These are phyloP conservation scores for Naganishia onofrii DNA, from an alignment of 768 basidiomycete species.

Conservation along the genomic window DNA sequence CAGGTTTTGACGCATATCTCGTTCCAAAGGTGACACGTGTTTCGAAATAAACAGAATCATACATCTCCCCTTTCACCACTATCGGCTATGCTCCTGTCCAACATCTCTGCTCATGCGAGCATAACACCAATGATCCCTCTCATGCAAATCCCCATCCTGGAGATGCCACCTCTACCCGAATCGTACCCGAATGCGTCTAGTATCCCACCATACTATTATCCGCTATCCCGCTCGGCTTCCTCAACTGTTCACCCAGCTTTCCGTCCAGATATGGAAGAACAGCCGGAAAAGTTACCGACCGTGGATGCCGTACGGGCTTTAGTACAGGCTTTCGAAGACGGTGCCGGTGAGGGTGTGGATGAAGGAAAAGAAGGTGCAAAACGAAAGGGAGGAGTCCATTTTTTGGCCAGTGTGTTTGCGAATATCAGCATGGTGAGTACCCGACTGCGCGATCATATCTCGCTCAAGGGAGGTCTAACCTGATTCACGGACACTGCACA, in stretches of 20 bases:
- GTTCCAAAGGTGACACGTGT: too few species aligned
- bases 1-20: too few species aligned
- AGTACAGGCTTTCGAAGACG: conserved; percentile 83
- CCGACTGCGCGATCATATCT: too few species aligned
- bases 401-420: conserved; percentile 89
- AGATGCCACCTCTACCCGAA: conserved; percentile 11
- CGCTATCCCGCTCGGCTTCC: conserved; percentile 75
- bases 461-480: background rate
- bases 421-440: conserved; percentile 74
- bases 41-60: too few species aligned
- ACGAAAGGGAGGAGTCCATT: conserved; percentile 76
- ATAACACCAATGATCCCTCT: conserved; percentile 66
- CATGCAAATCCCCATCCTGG: conserved; percentile 60
- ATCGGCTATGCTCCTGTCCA: conserved; percentile 96
- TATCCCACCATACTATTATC: conserved; percentile 65
- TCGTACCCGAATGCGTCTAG: conserved; percentile 41
- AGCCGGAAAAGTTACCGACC: conserved; percentile 49
- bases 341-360: conserved; percentile 60
- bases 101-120: conserved; percentile 72
- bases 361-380: conserved; percentile 52
- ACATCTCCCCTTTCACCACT: conserved; percentile 86
- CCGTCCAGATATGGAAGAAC: conserved; percentile 57
- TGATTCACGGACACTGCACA: conserved; percentile 47
- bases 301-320: conserved; percentile 72
- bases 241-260: conserved; percentile 67